phyloP scores from a whole-genome alignment of 1,284 basidiomycete genomes.

The Quambalaria eucalypti region DNA sequence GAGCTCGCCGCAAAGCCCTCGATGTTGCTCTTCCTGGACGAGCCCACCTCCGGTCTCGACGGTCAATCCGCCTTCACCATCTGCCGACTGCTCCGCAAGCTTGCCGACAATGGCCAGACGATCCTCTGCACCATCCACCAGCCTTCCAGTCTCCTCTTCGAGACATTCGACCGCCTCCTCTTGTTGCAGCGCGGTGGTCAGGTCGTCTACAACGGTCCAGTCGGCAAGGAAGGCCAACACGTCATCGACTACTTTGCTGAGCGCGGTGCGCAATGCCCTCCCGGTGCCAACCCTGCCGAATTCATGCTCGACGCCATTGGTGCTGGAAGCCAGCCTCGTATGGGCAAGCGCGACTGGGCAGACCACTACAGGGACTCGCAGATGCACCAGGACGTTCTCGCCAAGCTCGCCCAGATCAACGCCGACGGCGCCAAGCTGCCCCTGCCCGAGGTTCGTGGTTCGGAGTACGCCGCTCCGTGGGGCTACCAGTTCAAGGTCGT shows the following conservation, averaged over 20 bases:
- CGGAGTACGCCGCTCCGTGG: slow-evolving; percentile 59
- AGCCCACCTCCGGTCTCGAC: slow-evolving; percentile 67
- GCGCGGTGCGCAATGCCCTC: slow-evolving; percentile 52
- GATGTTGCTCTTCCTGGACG: slow-evolving; percentile 54
- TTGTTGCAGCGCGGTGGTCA: slow-evolving; percentile 40
- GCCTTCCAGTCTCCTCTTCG: slow-evolving; percentile 58
- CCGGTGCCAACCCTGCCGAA: slow-evolving; percentile 52
- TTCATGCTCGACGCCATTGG: slow-evolving; percentile 51
- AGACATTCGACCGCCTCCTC: slow-evolving; percentile 59
- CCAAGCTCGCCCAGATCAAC: slow-evolving; percentile 51
- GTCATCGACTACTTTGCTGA: slow-evolving; percentile 54
- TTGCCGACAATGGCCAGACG: slow-evolving; percentile 77
- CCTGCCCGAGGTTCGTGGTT: slow-evolving; percentile 33
- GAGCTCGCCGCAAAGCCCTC: slow-evolving; percentile 70
- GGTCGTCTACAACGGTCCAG: slow-evolving; percentile 56
- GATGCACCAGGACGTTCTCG: slow-evolving; percentile 43
- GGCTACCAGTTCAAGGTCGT: slow-evolving; percentile 69
- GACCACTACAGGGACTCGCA: slow-evolving; percentile 47
- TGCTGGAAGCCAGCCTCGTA: slow-evolving; percentile 38
- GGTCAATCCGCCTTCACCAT: slow-evolving; percentile 83
- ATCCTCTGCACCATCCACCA: slow-evolving; percentile 55
- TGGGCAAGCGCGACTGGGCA: slow-evolving; percentile 46
- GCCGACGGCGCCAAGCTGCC: slow-evolving; percentile 47
- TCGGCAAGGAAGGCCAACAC: slow-evolving; percentile 52
- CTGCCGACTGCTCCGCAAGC: slow-evolving; percentile 64